phyloP scores from a whole-genome alignment of 2,329 filamentous ascomycete genomes.

The Lasiodiplodia sp. region DNA sequence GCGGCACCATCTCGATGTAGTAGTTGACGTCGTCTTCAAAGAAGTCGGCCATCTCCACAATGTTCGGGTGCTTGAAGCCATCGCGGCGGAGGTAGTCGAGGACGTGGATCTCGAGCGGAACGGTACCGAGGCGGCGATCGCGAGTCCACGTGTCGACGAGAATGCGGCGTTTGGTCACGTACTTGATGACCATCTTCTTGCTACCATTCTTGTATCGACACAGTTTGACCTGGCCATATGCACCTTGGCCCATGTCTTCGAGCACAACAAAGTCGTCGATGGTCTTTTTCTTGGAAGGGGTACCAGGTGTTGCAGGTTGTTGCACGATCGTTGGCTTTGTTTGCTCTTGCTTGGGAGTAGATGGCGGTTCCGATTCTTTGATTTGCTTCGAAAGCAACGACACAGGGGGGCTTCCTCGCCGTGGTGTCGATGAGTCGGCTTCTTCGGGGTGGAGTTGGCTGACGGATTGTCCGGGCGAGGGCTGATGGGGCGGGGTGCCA shows the following conservation, averaged over 20 bases:
- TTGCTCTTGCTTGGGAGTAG: slow-evolving; percentile 1
- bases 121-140: slow-evolving; percentile 89
- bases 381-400: slow-evolving; percentile 61
- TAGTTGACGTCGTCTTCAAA: slow-evolving; percentile 88
- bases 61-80: slow-evolving; percentile 68
- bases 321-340: slow-evolving; percentile 1
- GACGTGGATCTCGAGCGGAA: slow-evolving; percentile 96
- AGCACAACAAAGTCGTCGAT: slow-evolving; percentile 92
- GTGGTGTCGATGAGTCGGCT: slow-evolving; percentile 41
- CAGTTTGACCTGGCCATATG: slow-evolving; percentile 96
- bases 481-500: slow-evolving; percentile 77
- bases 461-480: slow-evolving; percentile 75
- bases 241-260: slow-evolving; percentile 98
- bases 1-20: slow-evolving; percentile 98
- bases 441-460: slow-evolving; percentile 47
- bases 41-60: slow-evolving; percentile 73
- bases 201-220: slow-evolving; percentile 79
- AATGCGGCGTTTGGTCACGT: slow-evolving; percentile 95
- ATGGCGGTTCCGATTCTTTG: slow-evolving; percentile 49
- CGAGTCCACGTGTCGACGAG: slow-evolving; percentile 98
- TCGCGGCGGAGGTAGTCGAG: slow-evolving; percentile 87
- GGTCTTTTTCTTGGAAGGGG: slow-evolving; percentile 68
- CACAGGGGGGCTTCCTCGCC: slow-evolving; percentile 45
- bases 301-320: slow-evolving; percentile 14
- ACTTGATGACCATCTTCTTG: slow-evolving; percentile 93